phyloP scores from a whole-genome alignment of 2,329 filamentous ascomycete genomes.

The Fusarium sp. region DNA sequence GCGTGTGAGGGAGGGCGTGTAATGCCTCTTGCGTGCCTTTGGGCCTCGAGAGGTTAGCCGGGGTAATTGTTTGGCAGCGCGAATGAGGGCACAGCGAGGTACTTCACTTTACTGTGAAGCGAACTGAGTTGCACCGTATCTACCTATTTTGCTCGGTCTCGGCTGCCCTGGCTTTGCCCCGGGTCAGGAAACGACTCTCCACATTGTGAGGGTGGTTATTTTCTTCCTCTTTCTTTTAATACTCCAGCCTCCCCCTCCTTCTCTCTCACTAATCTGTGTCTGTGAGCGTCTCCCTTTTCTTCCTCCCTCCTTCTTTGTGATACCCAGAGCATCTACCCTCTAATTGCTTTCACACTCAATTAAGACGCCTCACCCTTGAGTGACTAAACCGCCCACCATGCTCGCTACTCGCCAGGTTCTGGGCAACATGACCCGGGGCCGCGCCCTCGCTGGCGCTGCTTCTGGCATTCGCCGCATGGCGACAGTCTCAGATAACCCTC shows the following conservation, averaged over 20 bases:
- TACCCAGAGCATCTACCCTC: slow-evolving; percentile 50
- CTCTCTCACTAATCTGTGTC: slow-evolving; percentile 33
- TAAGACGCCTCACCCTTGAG: slow-evolving; percentile 37
- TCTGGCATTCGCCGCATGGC: slow-evolving; percentile 80
- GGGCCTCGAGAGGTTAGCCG: slow-evolving; percentile 32
- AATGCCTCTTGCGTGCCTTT: slow-evolving; percentile 14
- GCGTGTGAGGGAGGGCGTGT: slow-evolving; percentile 22
- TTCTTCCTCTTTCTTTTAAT: slow-evolving; percentile 49
- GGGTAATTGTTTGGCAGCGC: slow-evolving; percentile 21
- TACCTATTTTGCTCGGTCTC: slow-evolving; percentile 40
- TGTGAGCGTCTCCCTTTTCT: slow-evolving; percentile 43
- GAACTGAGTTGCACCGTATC: slow-evolving; percentile 36
- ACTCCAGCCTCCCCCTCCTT: slow-evolving; percentile 44
- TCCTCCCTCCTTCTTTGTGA: slow-evolving; percentile 42
- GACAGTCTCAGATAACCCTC: slow-evolving; percentile 85
- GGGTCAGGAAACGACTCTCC: slow-evolving; percentile 49
- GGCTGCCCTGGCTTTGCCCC: slow-evolving; percentile 42
- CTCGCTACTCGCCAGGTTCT: slow-evolving; percentile 79
- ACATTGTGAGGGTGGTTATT: slow-evolving; percentile 33
- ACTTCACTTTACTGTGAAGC: slow-evolving; percentile 38
- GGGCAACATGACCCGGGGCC: slow-evolving; percentile 73
- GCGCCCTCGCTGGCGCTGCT: slow-evolving; percentile 68
- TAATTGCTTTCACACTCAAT: slow-evolving; percentile 32
- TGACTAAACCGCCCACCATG: slow-evolving; percentile 63
- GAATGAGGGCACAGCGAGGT: slow-evolving; percentile 23